phyloP scores from a whole-genome alignment of 306 rosid genomes.

The Glycine soja region DNA sequence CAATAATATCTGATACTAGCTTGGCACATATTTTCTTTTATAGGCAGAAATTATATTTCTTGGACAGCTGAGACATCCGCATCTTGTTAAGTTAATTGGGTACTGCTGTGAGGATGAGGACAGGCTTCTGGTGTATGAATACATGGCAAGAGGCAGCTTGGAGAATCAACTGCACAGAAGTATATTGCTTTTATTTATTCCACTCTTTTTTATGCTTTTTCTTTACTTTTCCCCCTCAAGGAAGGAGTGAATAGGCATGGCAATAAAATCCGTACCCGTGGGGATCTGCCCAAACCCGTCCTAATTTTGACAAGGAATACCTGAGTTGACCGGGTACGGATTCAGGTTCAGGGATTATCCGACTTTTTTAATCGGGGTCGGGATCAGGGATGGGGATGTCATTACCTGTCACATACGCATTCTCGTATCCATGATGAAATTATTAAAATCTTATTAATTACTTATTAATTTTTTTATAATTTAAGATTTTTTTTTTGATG shows the following conservation, averaged over 20 bases:
- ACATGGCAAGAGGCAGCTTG: slow-evolving; percentile 79
- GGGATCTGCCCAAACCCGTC: too few species aligned
- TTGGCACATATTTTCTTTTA: slow-evolving; percentile 30
- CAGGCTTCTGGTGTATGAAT: slow-evolving; percentile 80
- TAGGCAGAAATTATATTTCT: slow-evolving; percentile 84
- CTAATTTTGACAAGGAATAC: too few species aligned
- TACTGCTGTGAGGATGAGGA: slow-evolving; percentile 80
- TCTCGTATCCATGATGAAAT: too few species aligned
- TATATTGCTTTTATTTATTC: slow-evolving; percentile 46
- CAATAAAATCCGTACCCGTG: too few species aligned
- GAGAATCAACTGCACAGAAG: slow-evolving; percentile 77
- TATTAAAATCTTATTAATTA: too few species aligned
- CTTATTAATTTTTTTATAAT: too few species aligned
- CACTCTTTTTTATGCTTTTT: not conserved
- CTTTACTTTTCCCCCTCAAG: not conserved
- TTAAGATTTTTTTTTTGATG: too few species aligned
- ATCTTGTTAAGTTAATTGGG: slow-evolving; percentile 82
- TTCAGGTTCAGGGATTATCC: too few species aligned
- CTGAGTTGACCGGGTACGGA: too few species aligned
- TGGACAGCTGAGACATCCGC: slow-evolving; percentile 80
- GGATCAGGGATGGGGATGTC: too few species aligned
- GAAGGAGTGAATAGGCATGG: not conserved
- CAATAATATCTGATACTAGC: slow-evolving; percentile 19
- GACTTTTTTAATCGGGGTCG: too few species aligned
- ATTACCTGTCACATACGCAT: too few species aligned